Evolutionary conservation across 1,284 basidiomycete species (phyloP).

Genomic region (Volvariella surrecta): DNA sequence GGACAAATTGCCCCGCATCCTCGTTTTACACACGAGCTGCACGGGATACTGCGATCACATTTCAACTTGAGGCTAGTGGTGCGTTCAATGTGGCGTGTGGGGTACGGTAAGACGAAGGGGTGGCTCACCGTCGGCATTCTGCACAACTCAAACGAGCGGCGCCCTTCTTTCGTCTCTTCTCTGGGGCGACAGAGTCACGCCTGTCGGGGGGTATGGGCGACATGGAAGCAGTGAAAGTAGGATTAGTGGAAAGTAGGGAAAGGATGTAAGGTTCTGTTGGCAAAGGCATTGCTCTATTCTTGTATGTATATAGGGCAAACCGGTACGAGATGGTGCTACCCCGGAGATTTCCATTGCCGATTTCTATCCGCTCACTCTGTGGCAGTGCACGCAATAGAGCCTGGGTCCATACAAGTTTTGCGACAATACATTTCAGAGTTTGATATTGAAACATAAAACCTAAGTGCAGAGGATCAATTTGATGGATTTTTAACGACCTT

Average conservation of each 20-base stretch:
- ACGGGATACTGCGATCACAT: constrained; percentile 64
- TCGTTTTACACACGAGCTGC: constrained; percentile 56
- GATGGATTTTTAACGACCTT: too few relatives aligned
- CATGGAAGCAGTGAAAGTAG: constrained; percentile 20
- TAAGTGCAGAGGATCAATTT: too few relatives aligned
- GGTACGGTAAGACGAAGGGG: constrained; percentile 7
- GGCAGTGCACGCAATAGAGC: too few relatives aligned
- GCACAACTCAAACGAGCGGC: constrained; percentile 70
- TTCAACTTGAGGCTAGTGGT: constrained; percentile 55
- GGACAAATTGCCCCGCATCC: constrained; percentile 70
- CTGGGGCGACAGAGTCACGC: constrained; percentile 22
- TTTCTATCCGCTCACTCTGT: neutral
- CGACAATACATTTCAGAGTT: too few relatives aligned
- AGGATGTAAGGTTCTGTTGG: constrained; percentile 6
- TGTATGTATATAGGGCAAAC: constrained; percentile 3
- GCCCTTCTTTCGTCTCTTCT: constrained; percentile 67
- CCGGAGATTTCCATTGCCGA: constrained; percentile 7
- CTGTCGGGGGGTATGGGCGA: constrained; percentile 23
- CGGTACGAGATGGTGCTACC: neutral
- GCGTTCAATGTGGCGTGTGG: constrained; percentile 1
- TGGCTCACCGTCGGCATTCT: constrained; percentile 57
- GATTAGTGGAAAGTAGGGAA: constrained; percentile 17
- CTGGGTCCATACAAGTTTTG: too few relatives aligned
- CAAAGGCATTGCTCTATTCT: too few relatives aligned
- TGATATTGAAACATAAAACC: too few relatives aligned